These are phyloP conservation scores for Ogataea sp. DNA, from an alignment of 805 yeast genomes.

Conservation along the genomic window DNA sequence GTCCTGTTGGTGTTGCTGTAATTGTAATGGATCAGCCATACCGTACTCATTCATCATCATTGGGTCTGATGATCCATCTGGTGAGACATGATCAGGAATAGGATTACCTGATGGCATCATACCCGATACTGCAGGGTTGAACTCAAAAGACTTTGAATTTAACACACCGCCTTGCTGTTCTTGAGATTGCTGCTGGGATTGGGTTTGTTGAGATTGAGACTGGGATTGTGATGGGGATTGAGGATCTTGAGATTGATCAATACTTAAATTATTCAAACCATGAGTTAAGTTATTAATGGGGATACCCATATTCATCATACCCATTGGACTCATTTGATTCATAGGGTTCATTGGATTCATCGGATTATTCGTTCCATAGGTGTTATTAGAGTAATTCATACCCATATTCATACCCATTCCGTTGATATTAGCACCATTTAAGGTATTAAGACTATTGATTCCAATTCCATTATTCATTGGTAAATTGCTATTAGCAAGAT, in stretches of 20 bases:
- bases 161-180: too few relatives aligned
- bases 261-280: too few relatives aligned
- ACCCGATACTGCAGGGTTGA: too few relatives aligned
- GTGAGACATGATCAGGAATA: too few relatives aligned
- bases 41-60: too few relatives aligned
- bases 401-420: not conserved
- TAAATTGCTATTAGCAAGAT: conserved; percentile 1
- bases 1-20: too few relatives aligned
- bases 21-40: too few relatives aligned
- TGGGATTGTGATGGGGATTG: not conserved
- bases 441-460: not conserved
- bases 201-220: too few relatives aligned
- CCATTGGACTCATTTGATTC: not conserved
- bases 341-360: not conserved
- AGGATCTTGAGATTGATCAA: not conserved
- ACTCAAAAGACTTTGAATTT: too few relatives aligned
- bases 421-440: not conserved
- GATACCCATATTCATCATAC: not conserved
- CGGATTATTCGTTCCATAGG: not conserved
- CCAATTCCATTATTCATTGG: not conserved
- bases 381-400: not conserved
- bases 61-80: too few relatives aligned
- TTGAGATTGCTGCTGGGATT: too few relatives aligned
- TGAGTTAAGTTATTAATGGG: not conserved
- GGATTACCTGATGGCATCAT: too few relatives aligned